phyloP scores from a whole-genome alignment of 352 stramenopile species.

The Pelagophyceae sp. region DNA sequence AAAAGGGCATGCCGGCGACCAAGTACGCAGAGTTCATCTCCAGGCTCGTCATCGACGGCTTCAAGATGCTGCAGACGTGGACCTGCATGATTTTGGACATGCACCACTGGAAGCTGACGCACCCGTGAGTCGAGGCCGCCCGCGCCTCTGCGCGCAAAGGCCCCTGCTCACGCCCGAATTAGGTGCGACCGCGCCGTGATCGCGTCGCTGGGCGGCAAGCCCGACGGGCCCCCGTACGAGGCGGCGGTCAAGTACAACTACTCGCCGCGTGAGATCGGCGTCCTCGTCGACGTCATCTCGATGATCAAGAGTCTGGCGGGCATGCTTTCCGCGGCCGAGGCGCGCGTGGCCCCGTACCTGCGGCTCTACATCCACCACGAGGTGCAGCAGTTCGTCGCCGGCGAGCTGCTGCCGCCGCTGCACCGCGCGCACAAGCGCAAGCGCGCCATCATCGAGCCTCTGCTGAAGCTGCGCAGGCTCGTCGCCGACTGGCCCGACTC shows the following conservation, averaged over 20 bases:
- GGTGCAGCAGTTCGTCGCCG: constrained; percentile 61
- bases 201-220: constrained; percentile 13
- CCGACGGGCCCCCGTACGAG: constrained; percentile 52
- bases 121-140: not conserved
- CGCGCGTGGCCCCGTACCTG: constrained; percentile 42
- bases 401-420: constrained; percentile 58
- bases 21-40: constrained; percentile 29
- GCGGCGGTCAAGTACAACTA: constrained; percentile 62
- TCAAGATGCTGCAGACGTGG: constrained; percentile 47
- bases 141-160: too few species aligned
- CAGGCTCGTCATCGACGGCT: constrained; percentile 33
- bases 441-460: constrained; percentile 47
- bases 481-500: constrained; percentile 39
- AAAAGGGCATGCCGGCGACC: constrained; percentile 19
- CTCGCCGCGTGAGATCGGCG: constrained; percentile 46
- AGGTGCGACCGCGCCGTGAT: constrained; percentile 33
- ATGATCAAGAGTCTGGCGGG: constrained; percentile 57
- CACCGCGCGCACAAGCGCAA: constrained; percentile 72
- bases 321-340: constrained; percentile 38
- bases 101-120: constrained; percentile 53
- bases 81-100: constrained; percentile 52
- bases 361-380: constrained; percentile 51
- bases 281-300: constrained; percentile 55
- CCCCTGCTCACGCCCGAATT: constrained; percentile 23
- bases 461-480: constrained; percentile 58